phyloP scores from a whole-genome alignment of 805 yeast genomes.

The Pichia manshurica region DNA sequence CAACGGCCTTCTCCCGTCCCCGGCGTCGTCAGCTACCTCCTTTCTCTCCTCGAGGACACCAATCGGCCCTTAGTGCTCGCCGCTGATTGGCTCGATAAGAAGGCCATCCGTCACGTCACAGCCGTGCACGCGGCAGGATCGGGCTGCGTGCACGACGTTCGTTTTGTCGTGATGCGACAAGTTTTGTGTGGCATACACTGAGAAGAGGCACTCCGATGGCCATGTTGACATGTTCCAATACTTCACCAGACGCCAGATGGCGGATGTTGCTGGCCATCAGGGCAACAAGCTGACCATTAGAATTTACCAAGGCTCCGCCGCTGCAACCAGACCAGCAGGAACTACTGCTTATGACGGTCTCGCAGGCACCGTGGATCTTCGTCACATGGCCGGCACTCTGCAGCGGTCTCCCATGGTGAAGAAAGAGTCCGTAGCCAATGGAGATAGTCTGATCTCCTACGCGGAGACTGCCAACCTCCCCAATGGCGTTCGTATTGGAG shows the following conservation, averaged over 20 bases:
- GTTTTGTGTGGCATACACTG: neutral
- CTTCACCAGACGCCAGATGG: conserved; percentile 18
- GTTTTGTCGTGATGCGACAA: neutral
- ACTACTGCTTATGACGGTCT: conserved; percentile 34
- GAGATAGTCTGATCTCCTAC: conserved; percentile 23
- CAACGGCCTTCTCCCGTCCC: too few species aligned
- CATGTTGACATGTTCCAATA: conserved; percentile 14
- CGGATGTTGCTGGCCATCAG: conserved; percentile 39
- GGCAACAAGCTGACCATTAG: conserved; percentile 29
- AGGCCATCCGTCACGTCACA: conserved; percentile 18
- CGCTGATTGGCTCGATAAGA: conserved; percentile 16
- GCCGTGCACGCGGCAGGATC: neutral
- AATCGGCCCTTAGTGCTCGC: neutral
- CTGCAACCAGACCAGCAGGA: conserved; percentile 49
- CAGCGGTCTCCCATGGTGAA: conserved; percentile 26
- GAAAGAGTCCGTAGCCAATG: conserved; percentile 38
- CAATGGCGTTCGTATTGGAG: too few species aligned
- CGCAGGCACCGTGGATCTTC: conserved; percentile 7
- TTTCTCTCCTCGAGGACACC: neutral
- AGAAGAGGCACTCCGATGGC: neutral
- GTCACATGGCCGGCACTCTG: conserved; percentile 31
- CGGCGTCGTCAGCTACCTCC: too few species aligned
- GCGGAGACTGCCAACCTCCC: too few species aligned
- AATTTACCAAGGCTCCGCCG: conserved; percentile 39
- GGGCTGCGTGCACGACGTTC: neutral